Conservation (phyloP, 768 basidiomycete genomes). For the Inosperma sp. region DNA sequence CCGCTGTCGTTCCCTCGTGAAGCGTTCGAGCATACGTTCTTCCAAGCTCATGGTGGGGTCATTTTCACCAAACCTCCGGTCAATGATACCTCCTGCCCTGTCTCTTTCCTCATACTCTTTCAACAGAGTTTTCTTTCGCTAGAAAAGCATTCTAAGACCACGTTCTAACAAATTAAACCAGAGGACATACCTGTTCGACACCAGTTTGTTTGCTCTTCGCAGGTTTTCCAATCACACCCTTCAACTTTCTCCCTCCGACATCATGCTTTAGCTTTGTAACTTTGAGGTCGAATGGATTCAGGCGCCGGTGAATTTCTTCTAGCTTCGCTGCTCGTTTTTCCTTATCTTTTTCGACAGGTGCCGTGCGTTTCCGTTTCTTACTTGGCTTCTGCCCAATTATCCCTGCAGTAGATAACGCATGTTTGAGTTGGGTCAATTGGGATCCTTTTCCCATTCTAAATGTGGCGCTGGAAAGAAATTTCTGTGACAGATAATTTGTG, state of each 20-base stretch:
- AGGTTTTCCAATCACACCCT: conserved; percentile 78
- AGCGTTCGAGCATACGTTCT: conserved; percentile 95
- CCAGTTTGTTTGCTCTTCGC: conserved; percentile 88
- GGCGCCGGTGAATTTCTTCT: conserved; percentile 73
- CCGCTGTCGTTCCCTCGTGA: conserved; percentile 84
- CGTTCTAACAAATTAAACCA: neutral
- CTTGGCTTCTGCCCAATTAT: conserved; percentile 53
- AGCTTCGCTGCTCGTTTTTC: conserved; percentile 77
- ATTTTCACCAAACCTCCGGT: conserved; percentile 95
- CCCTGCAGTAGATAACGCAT: conserved; percentile 75
- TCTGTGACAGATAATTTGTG: conserved; percentile 24
- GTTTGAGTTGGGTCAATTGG: conserved; percentile 87
- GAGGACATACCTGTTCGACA: conserved; percentile 65
- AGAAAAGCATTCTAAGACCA: conserved; percentile 11
- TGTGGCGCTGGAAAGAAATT: conserved; percentile 19
- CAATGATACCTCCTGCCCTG: conserved; percentile 83
- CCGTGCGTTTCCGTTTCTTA: conserved; percentile 67
- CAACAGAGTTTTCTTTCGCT: conserved; percentile 85
- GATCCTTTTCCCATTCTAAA: conserved; percentile 71
- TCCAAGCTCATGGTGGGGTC: conserved; percentile 90
- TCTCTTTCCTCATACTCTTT: conserved; percentile 83
- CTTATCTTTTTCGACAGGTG: conserved; percentile 67
- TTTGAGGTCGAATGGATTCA: conserved; percentile 94
- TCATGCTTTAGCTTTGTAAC: conserved; percentile 91
- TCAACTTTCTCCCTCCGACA: conserved; percentile 83